Conservation (phyloP, 2,329 filamentous ascomycete genomes). For the Microascus cirrosus region DNA sequence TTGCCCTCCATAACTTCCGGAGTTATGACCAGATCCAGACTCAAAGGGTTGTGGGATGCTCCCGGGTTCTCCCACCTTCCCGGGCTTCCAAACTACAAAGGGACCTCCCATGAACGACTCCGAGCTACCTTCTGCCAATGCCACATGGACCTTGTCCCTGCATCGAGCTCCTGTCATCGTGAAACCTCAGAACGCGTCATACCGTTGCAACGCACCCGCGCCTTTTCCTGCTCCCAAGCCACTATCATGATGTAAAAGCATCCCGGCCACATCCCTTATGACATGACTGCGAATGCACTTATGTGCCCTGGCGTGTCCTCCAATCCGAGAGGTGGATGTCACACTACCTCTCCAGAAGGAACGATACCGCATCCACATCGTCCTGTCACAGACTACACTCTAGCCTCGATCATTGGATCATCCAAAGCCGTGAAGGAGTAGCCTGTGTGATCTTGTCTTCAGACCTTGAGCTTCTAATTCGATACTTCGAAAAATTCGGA, state of each 20-base stretch:
- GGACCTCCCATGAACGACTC: neutral
- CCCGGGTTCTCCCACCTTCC: neutral
- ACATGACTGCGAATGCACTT: too few relatives aligned
- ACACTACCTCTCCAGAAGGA: too few relatives aligned
- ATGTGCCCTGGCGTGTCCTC: neutral
- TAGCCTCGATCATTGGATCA: too few relatives aligned
- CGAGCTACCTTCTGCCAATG: neutral
- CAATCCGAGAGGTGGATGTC: too few relatives aligned
- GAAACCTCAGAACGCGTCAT: neutral
- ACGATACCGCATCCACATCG: too few relatives aligned
- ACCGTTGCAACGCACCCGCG: slow-evolving; percentile 1
- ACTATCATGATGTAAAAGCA: neutral
- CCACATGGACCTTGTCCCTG: neutral
- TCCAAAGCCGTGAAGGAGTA: too few relatives aligned
- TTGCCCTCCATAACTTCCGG: neutral
- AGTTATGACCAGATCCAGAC: neutral
- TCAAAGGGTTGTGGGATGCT: neutral
- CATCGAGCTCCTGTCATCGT: neutral
- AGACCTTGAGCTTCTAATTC: too few relatives aligned
- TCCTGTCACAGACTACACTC: too few relatives aligned
- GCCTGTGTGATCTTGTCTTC: too few relatives aligned
- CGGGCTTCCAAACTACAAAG: neutral
- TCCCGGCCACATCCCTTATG: too few relatives aligned
- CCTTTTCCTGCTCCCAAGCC: neutral
- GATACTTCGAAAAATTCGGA: too few relatives aligned